phyloP scores from a whole-genome alignment of 192 early-diverging fungal species.

The Entomortierella beljakovae region DNA sequence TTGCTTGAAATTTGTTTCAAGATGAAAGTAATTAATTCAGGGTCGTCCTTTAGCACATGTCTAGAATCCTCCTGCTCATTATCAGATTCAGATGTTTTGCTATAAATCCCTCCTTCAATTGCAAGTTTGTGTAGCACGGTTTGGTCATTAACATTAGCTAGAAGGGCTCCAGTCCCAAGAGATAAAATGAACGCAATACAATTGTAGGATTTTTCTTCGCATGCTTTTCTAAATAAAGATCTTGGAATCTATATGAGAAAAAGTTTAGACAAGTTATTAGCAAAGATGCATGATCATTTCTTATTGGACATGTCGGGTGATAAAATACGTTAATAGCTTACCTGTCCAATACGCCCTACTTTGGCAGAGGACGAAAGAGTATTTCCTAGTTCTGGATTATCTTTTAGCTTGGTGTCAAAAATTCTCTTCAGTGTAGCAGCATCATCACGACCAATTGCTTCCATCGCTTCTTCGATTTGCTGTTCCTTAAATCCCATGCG shows the following conservation, averaged over 20 bases:
- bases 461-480: slow-evolving; percentile 39
- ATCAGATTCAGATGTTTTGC: slow-evolving; percentile 9
- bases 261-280: not conserved
- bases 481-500: slow-evolving; percentile 36
- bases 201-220: slow-evolving; percentile 42
- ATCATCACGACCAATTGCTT: slow-evolving; percentile 57
- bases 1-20: slow-evolving; percentile 36
- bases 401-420: slow-evolving; percentile 25
- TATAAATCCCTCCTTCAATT: slow-evolving; percentile 59
- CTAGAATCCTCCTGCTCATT: not conserved
- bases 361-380: slow-evolving; percentile 18
- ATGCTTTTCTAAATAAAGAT: slow-evolving; percentile 55
- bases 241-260: slow-evolving; percentile 28
- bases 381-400: slow-evolving; percentile 15
- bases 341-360: slow-evolving; percentile 34
- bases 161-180: slow-evolving; percentile 34
- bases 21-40: slow-evolving; percentile 51
- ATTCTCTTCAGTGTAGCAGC: slow-evolving; percentile 30
- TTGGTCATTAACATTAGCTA: slow-evolving; percentile 67
- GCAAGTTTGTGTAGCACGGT: slow-evolving; percentile 67
- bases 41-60: slow-evolving; percentile 45
- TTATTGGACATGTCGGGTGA: not conserved
- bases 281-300: not conserved
- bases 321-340: not conserved
- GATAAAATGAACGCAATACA: slow-evolving; percentile 56